Evolutionary conservation across 192 early-diverging fungal genomes (phyloP).

Genomic region (Chytriomyces sp.): DNA sequence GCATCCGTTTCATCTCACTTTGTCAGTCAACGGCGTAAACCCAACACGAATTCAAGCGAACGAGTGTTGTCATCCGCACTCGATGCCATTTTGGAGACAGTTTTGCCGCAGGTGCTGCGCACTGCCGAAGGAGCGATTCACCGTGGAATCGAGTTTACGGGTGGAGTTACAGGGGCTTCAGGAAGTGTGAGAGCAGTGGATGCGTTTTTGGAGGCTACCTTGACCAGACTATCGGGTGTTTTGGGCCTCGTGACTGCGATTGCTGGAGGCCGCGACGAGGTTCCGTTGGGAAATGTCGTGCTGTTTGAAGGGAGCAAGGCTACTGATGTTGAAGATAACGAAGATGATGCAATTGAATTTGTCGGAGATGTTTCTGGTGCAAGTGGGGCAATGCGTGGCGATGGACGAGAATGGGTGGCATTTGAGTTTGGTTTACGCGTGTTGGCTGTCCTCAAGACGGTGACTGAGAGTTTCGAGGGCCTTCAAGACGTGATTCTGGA

Average conservation of each 20-base stretch:
- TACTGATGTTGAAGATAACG: conserved; percentile 16
- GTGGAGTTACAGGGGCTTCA: conserved; percentile 60
- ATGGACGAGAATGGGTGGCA: conserved; percentile 54
- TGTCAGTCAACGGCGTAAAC: neutral
- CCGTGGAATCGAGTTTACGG: conserved; percentile 65
- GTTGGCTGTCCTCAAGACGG: conserved; percentile 57
- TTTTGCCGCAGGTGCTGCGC: conserved; percentile 48
- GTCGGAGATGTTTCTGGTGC: conserved; percentile 47
- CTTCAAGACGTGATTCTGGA: conserved; percentile 46
- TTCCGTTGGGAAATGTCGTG: conserved; percentile 7
- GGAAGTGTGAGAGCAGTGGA: conserved; percentile 61
- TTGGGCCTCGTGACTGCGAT: conserved; percentile 47
- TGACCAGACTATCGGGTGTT: conserved; percentile 51
- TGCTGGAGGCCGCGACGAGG: conserved; percentile 44
- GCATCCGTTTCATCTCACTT: conserved; percentile 24
- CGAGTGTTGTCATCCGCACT: conserved; percentile 45
- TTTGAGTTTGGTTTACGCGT: conserved; percentile 73
- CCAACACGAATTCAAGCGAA: neutral
- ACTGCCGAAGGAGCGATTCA: conserved; percentile 50
- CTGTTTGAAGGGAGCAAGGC: neutral
- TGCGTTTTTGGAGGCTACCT: conserved; percentile 53
- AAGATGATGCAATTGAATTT: conserved; percentile 56
- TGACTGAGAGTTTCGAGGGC: conserved; percentile 47
- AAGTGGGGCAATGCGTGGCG: conserved; percentile 31
- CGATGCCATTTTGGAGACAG: conserved; percentile 55